These are phyloP conservation scores for Eudorina sp. DNA, from an alignment of 139 green algal genomes.

Conservation along the genomic window DNA sequence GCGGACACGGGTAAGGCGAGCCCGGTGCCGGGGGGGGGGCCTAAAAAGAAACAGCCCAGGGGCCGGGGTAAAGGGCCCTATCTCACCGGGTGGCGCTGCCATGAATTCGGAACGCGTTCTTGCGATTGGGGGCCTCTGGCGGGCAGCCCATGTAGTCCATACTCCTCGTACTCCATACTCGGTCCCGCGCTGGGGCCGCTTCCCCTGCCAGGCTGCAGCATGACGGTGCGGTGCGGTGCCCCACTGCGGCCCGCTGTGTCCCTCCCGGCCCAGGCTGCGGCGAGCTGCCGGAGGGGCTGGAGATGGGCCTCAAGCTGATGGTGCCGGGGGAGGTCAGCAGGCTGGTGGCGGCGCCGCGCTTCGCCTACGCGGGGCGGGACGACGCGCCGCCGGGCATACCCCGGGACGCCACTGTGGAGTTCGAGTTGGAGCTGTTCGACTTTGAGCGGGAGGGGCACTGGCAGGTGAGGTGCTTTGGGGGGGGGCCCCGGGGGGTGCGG, in stretches of 20 bases:
- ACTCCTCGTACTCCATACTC: too few species aligned
- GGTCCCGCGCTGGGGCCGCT: too few species aligned
- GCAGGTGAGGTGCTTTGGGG: constrained; percentile 59
- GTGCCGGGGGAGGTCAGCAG: constrained; percentile 74
- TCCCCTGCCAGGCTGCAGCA: too few species aligned
- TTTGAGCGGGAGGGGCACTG: constrained; percentile 79
- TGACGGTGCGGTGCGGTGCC: too few species aligned
- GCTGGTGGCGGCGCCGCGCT: constrained; percentile 43
- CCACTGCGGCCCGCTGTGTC: not conserved
- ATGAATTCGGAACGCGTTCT: too few species aligned
- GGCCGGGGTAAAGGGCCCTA: too few species aligned
- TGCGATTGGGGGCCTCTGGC: too few species aligned
- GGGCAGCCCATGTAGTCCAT: too few species aligned
- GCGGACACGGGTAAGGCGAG: constrained; percentile 61
- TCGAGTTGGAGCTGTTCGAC: constrained; percentile 78
- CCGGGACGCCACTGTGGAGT: constrained; percentile 66
- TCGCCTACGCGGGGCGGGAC: constrained; percentile 45
- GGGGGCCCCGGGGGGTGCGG: not conserved
- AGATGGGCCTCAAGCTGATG: constrained; percentile 84
- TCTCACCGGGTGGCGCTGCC: too few species aligned
- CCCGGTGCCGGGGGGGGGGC: too few species aligned
- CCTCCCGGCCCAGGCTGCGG: constrained; percentile 58
- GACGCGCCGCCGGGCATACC: constrained; percentile 55
- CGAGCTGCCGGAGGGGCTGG: constrained; percentile 74
- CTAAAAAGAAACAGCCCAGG: too few species aligned